These are phyloP conservation scores for Tuber magnatum DNA, from an alignment of 495 filamentous ascomycete species.

Conservation along the genomic window DNA sequence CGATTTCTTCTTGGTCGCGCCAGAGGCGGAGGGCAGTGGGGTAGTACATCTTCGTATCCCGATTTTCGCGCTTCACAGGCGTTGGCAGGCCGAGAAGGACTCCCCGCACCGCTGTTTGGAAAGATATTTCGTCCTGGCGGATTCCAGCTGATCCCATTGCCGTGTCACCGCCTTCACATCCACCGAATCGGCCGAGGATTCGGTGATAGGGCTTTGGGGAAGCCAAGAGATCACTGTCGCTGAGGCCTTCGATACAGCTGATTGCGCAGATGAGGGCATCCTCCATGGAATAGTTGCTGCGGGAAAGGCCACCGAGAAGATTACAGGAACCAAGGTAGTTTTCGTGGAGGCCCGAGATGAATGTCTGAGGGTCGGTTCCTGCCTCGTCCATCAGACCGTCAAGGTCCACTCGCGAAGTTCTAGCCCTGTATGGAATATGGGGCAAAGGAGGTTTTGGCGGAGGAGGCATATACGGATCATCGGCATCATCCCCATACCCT, in stretches of 20 bases:
- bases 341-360: constrained; percentile 87
- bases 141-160: constrained; percentile 60
- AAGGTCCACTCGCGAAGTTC: constrained; percentile 59
- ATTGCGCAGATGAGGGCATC: constrained; percentile 61
- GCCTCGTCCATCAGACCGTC: constrained; percentile 77
- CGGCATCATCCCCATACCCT: constrained; percentile 34
- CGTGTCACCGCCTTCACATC: constrained; percentile 41
- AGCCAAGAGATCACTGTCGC: constrained; percentile 75
- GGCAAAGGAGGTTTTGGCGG: constrained; percentile 45
- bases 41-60: constrained; percentile 68
- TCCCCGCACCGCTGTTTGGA: constrained; percentile 78
- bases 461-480: constrained; percentile 30
- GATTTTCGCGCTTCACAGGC: constrained; percentile 62
- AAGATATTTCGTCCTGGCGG: constrained; percentile 85
- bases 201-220: constrained; percentile 53
- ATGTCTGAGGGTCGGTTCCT: constrained; percentile 80
- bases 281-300: constrained; percentile 45
- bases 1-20: constrained; percentile 69
- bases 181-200: constrained; percentile 45
- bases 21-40: constrained; percentile 71
- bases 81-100: constrained; percentile 73
- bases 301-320: constrained; percentile 47
- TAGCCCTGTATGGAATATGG: constrained; percentile 47
- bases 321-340: constrained; percentile 85
- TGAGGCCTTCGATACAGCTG: constrained; percentile 72